Base-by-base conservation (phyloP, 495 filamentous ascomycete genomes). In the Aspergillus bertholletiae region DNA sequence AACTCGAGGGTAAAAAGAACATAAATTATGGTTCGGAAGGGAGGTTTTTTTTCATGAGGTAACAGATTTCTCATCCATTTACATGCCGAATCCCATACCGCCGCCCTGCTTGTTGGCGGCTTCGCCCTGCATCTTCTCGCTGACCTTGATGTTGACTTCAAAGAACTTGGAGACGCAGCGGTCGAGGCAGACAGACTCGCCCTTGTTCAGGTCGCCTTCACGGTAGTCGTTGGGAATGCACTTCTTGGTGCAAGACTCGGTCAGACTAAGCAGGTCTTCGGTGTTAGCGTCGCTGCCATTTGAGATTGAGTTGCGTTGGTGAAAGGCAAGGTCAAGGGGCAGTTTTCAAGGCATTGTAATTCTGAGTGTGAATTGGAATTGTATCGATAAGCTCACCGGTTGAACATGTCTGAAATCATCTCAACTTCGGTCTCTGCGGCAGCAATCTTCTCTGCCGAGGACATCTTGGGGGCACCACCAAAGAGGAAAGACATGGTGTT, bases 111-210 rank as follows among this genome's bases (percentile, higher is more conserved):
- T 76, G 58, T 65, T 58, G 59, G 75, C 79, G 13, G 82, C 83
- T 61, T 86, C 81, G 9, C 78, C 81, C 69, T 88, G 85, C 85
- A 88, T 88, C 77, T 87, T 88, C 78, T 88, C 85, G 71, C 77
- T 82, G 55, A 98, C 88, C 79, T 96, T 97, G 76, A 94, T 82
- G 73, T 96, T 90, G 66, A 96, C 91, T 56, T 98, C 94, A 75
- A 98, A 96, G 81, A 97, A 97, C 79, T 98, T 98, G 66, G 87
- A 80, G 34, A 93, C 85, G 75, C 94, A 98, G 57, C 94, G 89
- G 77, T 98, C 94, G 58, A 98, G 84, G 76, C 94, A 98, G 59
- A 97, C 94, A 51, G 87, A 88, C 76, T 98, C 94, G 79, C 94
- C 94, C 79, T 98, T 98, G 82, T 96, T 94, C 57, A 98, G 84